Base-by-base conservation (phyloP, 441 rosid genomes). In the Gossypium schwendimanii region DNA sequence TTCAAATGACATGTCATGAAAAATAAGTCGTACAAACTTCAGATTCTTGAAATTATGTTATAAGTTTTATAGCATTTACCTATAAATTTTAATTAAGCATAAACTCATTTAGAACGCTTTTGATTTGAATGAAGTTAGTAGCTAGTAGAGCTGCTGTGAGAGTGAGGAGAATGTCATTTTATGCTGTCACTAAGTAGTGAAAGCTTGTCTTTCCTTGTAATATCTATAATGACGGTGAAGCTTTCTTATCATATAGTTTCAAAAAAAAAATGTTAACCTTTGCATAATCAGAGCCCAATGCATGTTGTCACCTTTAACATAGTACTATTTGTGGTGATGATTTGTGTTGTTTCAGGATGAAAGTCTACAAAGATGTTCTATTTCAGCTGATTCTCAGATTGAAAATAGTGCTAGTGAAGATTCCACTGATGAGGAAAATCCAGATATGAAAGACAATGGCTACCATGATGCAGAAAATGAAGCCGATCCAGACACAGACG, bases 321-420 rank as follows among this genome's bases (percentile, higher is more conserved):
- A 36, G 4, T 50, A n/a, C 64, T 55, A 26, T 24, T 36, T 58
- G 23, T 45, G 70, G 73, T 70, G 21, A 44, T 58, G 10, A 57
- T 41, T 59, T 60, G 20, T 45, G 31, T 24, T 61, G 31, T 72
- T 83, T 74, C 91, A 95, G 99, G 97, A 95, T 80, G 99, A 88
- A 73, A 91, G 83, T 84, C 88, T 91, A 60, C 95, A 88, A 67
- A 90, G 99, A 82, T 90, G 99, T 85, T 95, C 98, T 33, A 89
- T 95, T 52, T 92, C 98, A 45, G 93, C 97, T 11, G 92, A 89
- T 77, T 95, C 98, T 75, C 92, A 78, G 73, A 84, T 92, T 58
- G 99, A 87, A 70, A 91, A 91, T 80, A 93, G 97, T 82, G 98
- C 91, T 58, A 92, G 86, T 80, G 99, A 95, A 45, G 96, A 90